Evolutionary conservation across 331 rosid species (phyloP), one percentile per base, ranked within the genome.

Genomic region (Quercus tomentella): DNA sequence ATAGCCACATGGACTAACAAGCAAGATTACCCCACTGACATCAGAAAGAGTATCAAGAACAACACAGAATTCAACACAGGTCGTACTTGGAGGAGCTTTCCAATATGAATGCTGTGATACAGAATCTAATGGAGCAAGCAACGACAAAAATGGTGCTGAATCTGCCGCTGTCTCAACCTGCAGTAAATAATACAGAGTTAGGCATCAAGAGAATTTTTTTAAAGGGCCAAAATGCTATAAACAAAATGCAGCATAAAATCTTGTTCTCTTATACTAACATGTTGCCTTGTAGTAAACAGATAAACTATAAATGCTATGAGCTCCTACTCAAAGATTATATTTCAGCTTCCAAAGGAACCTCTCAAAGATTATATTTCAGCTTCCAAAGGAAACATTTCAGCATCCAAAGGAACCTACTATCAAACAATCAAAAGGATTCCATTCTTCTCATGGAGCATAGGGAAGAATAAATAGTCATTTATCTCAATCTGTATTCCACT

Each of bases 1-100:
- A 86, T 96, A 96, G 80, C 99, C 99, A 82, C 99, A 93, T 6
- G 97, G 91, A 82, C 99, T 93, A 70, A 96, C 88, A 75, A 93
- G 82, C 86, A 93, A 83, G 84, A 85, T 76, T 80, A 93, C 97
- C 81, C 99, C 98, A 77, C 89, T 90, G 85, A 93, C 99, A 86
- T 93, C 97, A 81, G 98, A 93, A 87, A 90, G 82, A 85, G 85
- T 84, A 80, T 86, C 88, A 51, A 96, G 97, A 79, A 86, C 97
- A 77, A 96, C 79, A 82, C 83, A 87, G 77, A 96, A 91, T 84
- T 96, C 99, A 76, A 90, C 91, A 75, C 85, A 82, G 77, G 89
- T 81, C 67, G 86, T 52, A 86, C 85, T 80, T 18, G 98, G 76
- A 82, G 99, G 97, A 82, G 99, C 98, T 87, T 93, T 93, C 99